Evolutionary conservation across 2,329 filamentous ascomycete genomes (phyloP).

Genomic region (Microthyrium microscopicum): DNA sequence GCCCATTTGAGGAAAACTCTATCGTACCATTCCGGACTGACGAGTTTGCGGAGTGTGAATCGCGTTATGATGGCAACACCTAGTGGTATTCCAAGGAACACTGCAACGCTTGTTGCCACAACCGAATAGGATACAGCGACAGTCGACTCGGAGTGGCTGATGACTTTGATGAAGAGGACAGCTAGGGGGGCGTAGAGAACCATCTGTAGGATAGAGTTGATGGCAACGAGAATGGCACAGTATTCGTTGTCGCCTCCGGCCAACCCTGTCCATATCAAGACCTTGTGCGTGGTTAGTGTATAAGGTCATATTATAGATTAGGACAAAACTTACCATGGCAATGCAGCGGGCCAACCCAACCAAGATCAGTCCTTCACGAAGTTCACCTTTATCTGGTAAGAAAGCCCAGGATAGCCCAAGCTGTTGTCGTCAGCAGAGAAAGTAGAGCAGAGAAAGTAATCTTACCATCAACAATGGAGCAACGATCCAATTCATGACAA

Average conservation of each 20-base stretch:
- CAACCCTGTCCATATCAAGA: constrained; percentile 61
- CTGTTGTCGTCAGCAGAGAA: background rate
- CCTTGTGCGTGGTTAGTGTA: constrained; percentile 21
- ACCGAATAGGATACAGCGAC: constrained; percentile 39
- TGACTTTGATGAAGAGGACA: constrained; percentile 43
- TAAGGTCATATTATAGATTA: too few species aligned
- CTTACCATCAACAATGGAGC: constrained; percentile 76
- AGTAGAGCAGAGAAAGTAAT: too few species aligned
- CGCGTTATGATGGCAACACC: constrained; percentile 65
- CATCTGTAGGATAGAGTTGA: constrained; percentile 32
- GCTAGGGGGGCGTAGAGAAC: constrained; percentile 31
- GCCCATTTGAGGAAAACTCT: constrained; percentile 50
- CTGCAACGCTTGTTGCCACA: constrained; percentile 65
- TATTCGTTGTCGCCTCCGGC: constrained; percentile 67
- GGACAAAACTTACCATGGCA: too few species aligned
- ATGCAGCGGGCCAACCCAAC: constrained; percentile 78
- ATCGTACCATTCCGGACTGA: constrained; percentile 47
- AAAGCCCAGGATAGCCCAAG: constrained; percentile 46
- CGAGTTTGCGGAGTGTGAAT: constrained; percentile 37
- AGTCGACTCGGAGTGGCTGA: constrained; percentile 34
- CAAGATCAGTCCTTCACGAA: constrained; percentile 53
- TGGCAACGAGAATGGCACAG: constrained; percentile 45
- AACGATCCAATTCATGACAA: constrained; percentile 68
- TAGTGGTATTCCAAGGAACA: constrained; percentile 70
- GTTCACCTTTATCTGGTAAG: constrained; percentile 25